Base-by-base conservation (phyloP, 257 asterid genomes). In the Ajuga chamaepitys region DNA sequence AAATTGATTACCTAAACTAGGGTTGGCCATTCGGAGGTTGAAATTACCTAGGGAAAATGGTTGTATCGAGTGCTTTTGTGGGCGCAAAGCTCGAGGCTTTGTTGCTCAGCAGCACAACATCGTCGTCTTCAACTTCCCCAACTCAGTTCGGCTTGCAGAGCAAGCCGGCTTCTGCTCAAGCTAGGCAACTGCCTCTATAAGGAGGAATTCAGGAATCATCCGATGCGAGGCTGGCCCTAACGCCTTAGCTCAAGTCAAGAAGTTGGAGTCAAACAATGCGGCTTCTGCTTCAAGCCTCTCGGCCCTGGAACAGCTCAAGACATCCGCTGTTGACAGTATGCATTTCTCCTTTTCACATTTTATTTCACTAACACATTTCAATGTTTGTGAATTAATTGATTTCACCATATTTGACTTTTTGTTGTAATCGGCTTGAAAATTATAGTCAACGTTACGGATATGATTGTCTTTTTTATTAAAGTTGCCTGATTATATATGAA, bases 241-340 rank as follows among this genome's bases (percentile, higher is more conserved):
- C 12, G 65, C 74, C 28, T 25, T 74, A 64, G 75, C 65, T 57
- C 82, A 77, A 66, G 71, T 85, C 50, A 80, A 70, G 4, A 73
- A 67, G 5, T 58, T 64, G 58, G 88, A 75, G 20, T 25, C 66
- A 4, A 4, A 26, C 75, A 77, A 81, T 76, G 85, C 52, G 46
- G 76, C 89, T 55, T 72, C 82, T 3, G 78, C 91, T 71, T 83
- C 98, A 48, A 92, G 96, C 76, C 83, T 89, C 63, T 83, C 95
- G 11, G 97, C 97, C 73, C 88, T 89, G 10, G 85, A 89, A 35
- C 95, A 78, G 78, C 97, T 89, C 77, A 89, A 87, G 81, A 69
- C 89, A 22, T 85, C 94, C 7, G 95, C 88, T 54, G 87, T 86
- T 78, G 95, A 89, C 79, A 79, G 97, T 89, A 85, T 32, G 85